These are phyloP conservation scores for Hyphodiscus sp. DNA, from an alignment of 2,329 filamentous ascomycete species.

Conservation along the genomic window DNA sequence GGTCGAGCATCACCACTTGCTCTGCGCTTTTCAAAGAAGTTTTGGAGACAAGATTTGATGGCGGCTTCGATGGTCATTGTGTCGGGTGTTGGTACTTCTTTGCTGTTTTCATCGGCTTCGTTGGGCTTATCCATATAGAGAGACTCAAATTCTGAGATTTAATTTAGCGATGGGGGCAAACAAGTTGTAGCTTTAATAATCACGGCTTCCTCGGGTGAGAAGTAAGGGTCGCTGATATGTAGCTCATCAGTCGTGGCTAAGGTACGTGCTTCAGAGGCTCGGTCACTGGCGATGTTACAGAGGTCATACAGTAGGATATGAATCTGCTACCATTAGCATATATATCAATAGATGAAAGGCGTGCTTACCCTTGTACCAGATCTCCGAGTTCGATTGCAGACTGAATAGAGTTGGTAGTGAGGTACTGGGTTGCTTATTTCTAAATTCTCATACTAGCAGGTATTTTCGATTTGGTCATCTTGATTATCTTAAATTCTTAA, in stretches of 20 bases:
- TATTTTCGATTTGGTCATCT: no score
- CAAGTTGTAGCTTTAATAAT: conserved; percentile 16
- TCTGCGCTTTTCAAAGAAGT: conserved; percentile 25
- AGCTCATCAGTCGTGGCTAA: conserved; percentile 20
- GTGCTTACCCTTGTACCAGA: no score
- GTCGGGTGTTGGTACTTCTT: background rate
- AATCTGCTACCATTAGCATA: conserved; percentile 7
- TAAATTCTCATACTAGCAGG: no score
- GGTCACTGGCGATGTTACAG: conserved; percentile 16
- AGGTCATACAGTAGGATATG: conserved; percentile 23
- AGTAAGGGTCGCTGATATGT: conserved; percentile 27
- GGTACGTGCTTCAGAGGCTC: conserved; percentile 12
- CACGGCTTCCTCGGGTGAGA: conserved; percentile 19
- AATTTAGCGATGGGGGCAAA: background rate
- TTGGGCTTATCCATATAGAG: background rate
- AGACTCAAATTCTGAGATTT: no score
- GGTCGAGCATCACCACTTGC: conserved; percentile 27
- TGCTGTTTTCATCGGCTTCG: conserved; percentile 1
- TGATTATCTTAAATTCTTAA: no score
- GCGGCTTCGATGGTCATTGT: conserved; percentile 18
- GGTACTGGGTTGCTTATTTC: no score
- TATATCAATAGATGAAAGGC: no score
- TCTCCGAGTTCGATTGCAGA: no score
- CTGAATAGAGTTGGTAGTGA: no score
- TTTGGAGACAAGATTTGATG: conserved; percentile 18